Evolutionary conservation across 306 rosid genomes (phyloP).

Genomic region (Fragaria iinumae): DNA sequence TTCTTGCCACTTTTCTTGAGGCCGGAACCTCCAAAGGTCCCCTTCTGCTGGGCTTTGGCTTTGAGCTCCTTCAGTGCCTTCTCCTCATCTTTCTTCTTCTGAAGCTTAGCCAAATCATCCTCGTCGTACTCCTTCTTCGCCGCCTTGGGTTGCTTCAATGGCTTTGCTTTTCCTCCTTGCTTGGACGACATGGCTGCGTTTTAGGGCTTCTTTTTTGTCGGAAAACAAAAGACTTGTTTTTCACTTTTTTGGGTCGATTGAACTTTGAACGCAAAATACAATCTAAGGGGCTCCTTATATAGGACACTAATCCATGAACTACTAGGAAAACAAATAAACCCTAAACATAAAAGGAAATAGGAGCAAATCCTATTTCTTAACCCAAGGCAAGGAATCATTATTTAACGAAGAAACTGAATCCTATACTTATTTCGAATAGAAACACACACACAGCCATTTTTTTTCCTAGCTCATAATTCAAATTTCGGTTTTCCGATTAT

Average conservation of each 20-base stretch:
- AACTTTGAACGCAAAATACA: background rate
- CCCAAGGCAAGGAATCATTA: background rate
- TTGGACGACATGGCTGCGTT: slow-evolving; percentile 76
- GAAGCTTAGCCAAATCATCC: slow-evolving; percentile 80
- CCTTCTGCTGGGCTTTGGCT: slow-evolving; percentile 78
- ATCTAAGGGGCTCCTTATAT: background rate
- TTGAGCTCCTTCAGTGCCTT: slow-evolving; percentile 86
- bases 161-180: slow-evolving; percentile 98
- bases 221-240: background rate
- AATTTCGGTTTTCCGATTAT: too few species aligned
- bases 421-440: background rate
- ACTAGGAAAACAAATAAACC: background rate
- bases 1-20: slow-evolving; percentile 93
- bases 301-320: background rate
- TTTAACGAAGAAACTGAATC: background rate
- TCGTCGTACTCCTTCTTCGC: slow-evolving; percentile 86
- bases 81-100: slow-evolving; percentile 89
- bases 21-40: slow-evolving; percentile 76
- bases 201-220: slow-evolving; percentile 16
- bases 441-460: background rate
- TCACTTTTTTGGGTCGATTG: background rate
- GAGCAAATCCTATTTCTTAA: background rate
- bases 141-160: slow-evolving; percentile 87
- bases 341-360: background rate
- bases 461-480: too few species aligned